Conservation (phyloP, 345 rosid genomes). For the Eucalyptus guilfoylei region DNA sequence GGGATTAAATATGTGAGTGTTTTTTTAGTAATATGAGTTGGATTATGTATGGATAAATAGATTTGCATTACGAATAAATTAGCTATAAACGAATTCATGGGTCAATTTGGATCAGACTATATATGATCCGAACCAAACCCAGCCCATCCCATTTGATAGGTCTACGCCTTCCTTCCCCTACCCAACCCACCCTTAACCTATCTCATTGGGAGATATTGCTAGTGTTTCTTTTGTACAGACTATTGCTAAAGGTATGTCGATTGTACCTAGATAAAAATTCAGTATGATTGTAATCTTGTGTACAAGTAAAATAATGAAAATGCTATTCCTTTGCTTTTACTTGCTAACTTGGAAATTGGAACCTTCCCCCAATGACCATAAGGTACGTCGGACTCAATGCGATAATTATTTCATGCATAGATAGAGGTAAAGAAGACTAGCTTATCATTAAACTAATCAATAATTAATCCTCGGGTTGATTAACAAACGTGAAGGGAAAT, state of each 20-base stretch:
- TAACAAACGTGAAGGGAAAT: background rate
- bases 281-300: background rate
- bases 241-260: background rate
- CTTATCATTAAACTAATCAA: background rate
- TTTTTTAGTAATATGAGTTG: too few relatives aligned
- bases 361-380: background rate
- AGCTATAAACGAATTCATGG: too few relatives aligned
- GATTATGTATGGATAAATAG: background rate
- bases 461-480: background rate
- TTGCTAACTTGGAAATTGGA: background rate
- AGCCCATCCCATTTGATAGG: background rate
- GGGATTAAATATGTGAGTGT: too few relatives aligned
- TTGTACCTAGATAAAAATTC: background rate
- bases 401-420: background rate
- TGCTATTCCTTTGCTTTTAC: background rate
- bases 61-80: background rate
- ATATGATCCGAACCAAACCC: background rate
- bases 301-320: background rate
- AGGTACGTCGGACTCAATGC: background rate
- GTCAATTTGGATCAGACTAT: background rate
- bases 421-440: background rate
- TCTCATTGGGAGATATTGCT: background rate
- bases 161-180: background rate
- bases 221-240: background rate
- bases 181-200: background rate